Percentiles rank a stretch among this genome's conserved stretches.
Evolutionary conservation across 2,329 filamentous ascomycete species (phyloP).

Genomic region (Paecilomyces fulvus): DNA sequence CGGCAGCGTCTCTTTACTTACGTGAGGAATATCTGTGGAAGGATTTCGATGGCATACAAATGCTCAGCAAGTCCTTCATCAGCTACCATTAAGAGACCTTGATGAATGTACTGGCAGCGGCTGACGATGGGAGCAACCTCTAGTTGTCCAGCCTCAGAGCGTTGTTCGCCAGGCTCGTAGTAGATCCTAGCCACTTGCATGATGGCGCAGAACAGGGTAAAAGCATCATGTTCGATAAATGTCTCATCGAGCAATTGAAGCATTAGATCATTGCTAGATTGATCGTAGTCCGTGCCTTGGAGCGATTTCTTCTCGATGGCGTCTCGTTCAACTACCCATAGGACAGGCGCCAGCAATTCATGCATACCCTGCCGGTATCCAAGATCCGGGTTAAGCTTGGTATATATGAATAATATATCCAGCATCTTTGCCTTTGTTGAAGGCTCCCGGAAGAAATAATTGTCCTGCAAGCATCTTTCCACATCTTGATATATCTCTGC

Average conservation of each 20-base stretch:
- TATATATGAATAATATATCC: slow-evolving; percentile 88
- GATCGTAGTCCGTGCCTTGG: slow-evolving; percentile 22
- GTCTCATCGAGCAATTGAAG: slow-evolving; percentile 59
- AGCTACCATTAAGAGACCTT: slow-evolving; percentile 65
- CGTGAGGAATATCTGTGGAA: slow-evolving; percentile 97
- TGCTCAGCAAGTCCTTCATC: slow-evolving; percentile 80
- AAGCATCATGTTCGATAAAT: slow-evolving; percentile 85
- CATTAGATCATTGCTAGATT: slow-evolving; percentile 45
- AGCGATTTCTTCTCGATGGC: slow-evolving; percentile 50
- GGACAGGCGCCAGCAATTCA: slow-evolving; percentile 80
- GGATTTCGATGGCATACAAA: slow-evolving; percentile 71
- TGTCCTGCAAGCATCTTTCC: slow-evolving; percentile 80
- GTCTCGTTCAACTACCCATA: slow-evolving; percentile 77
- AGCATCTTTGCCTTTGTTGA: slow-evolving; percentile 71
- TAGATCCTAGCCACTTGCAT: slow-evolving; percentile 85
- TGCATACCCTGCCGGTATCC: slow-evolving; percentile 99
- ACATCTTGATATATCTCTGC: slow-evolving; percentile 93
- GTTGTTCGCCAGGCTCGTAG: slow-evolving; percentile 61
- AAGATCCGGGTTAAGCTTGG: slow-evolving; percentile 78
- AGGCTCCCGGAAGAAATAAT: slow-evolving; percentile 76
- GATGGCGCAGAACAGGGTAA: slow-evolving; percentile 71
- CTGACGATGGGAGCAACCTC: slow-evolving; percentile 66
- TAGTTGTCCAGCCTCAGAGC: slow-evolving; percentile 34
- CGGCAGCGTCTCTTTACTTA: slow-evolving; percentile 35
- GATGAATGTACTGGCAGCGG: slow-evolving; percentile 79